Percentiles rank a stretch among this genome's conserved stretches.
phyloP scores from a whole-genome alignment of 768 basidiomycete genomes.

The Paxillus rubicundulus region DNA sequence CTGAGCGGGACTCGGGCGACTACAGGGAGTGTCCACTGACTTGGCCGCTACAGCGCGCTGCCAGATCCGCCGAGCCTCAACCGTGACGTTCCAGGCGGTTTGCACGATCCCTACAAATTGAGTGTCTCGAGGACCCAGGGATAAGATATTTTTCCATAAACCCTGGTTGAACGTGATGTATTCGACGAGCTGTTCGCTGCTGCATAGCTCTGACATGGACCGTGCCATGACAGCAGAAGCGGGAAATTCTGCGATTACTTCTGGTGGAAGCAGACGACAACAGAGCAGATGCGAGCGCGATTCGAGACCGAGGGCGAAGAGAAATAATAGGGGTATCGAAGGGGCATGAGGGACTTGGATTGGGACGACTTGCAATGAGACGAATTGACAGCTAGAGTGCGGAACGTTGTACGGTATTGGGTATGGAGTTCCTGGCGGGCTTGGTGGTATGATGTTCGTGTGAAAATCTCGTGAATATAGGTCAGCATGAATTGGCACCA shows the following conservation, averaged over 20 bases:
- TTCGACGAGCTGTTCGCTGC: constrained; percentile 33
- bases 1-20: constrained; percentile 7
- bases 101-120: constrained; percentile 47
- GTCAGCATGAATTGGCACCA: constrained; percentile 53
- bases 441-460: constrained; percentile 34
- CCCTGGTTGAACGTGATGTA: constrained; percentile 48
- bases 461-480: constrained; percentile 42
- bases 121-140: constrained; percentile 47
- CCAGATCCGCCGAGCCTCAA: constrained; percentile 50
- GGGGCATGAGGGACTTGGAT: constrained; percentile 49
- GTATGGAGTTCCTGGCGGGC: constrained; percentile 32
- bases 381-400: constrained; percentile 24
- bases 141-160: constrained; percentile 64
- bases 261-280: constrained; percentile 51
- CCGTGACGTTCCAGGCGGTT: constrained; percentile 72
- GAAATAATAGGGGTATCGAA: constrained; percentile 55
- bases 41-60: constrained; percentile 13
- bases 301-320: constrained; percentile 57
- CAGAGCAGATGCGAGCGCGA: constrained; percentile 45
- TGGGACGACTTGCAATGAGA: constrained; percentile 53
- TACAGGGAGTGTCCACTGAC: constrained; percentile 13
- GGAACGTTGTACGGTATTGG: constrained; percentile 30
- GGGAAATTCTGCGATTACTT: constrained; percentile 56
- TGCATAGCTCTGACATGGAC: constrained; percentile 42
- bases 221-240: constrained; percentile 56